A percentile compares a stretch with the other conserved stretches of the same genome.
These are phyloP conservation scores for Diutina neorugosa DNA, from an alignment of 1,139 yeast species.

Conservation along the genomic window DNA sequence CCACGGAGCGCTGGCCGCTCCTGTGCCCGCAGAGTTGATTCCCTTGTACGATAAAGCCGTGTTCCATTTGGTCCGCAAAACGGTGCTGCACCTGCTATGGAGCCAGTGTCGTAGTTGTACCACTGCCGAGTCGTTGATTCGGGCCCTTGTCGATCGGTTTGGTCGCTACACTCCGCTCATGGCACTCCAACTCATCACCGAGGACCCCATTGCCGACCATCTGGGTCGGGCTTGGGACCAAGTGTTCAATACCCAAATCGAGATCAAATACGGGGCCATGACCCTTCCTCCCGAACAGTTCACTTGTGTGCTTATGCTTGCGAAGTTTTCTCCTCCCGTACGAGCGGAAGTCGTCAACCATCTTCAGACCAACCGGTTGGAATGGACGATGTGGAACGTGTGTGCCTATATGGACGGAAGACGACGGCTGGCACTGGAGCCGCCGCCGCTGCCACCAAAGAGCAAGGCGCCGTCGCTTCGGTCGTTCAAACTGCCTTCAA, in stretches of 20 bases:
- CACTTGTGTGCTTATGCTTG: not conserved
- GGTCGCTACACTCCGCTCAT: constrained; percentile 1
- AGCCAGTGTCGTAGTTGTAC: not conserved
- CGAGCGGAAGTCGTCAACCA: not conserved
- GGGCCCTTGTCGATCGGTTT: not conserved
- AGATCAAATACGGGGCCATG: constrained; percentile 1
- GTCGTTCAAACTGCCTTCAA: not conserved
- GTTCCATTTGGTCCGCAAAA: not conserved
- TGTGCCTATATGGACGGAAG: not conserved
- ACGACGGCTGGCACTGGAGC: not conserved
- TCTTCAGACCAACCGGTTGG: not conserved
- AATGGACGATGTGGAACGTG: constrained; percentile 2
- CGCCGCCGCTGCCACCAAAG: not conserved
- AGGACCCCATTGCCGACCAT: not conserved
- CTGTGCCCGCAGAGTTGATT: not conserved
- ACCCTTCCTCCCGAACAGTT: not conserved
- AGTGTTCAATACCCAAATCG: constrained; percentile 2
- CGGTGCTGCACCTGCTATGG: not conserved
- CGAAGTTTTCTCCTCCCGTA: not conserved
- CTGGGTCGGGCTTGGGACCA: not conserved
- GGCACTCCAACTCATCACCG: not conserved
- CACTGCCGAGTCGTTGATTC: not conserved
- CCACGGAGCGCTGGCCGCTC: not conserved
- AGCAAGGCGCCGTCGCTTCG: not conserved
- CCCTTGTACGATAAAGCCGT: not conserved